phyloP scores from a whole-genome alignment of 2,329 filamentous ascomycete species.

The Fusarium succisae region DNA sequence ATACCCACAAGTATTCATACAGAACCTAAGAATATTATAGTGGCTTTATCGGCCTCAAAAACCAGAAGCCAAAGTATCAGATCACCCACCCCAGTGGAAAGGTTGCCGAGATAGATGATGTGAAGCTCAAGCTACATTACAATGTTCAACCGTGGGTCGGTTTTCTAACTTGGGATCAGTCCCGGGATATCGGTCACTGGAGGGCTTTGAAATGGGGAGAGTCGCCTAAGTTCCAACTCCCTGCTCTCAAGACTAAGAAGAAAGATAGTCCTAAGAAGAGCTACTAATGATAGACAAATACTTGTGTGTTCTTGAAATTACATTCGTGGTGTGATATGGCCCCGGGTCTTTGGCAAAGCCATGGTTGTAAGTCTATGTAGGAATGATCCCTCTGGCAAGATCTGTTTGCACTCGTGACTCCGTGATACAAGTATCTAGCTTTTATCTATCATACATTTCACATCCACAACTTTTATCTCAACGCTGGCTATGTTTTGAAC shows the following conservation, averaged over 20 bases:
- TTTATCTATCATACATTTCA: slow-evolving; percentile 37
- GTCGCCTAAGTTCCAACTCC: slow-evolving; percentile 72
- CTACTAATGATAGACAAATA: slow-evolving; percentile 15
- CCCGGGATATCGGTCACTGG: slow-evolving; percentile 68
- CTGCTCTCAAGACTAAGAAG: slow-evolving; percentile 70
- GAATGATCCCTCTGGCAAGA: not conserved
- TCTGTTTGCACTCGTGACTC: slow-evolving; percentile 34
- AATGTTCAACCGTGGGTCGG: slow-evolving; percentile 99
- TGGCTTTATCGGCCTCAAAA: slow-evolving; percentile 79
- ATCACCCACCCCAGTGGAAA: slow-evolving; percentile 89
- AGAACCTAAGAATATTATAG: slow-evolving; percentile 49
- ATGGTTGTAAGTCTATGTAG: not conserved
- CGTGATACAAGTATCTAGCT: slow-evolving; percentile 35
- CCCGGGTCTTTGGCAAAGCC: slow-evolving; percentile 25
- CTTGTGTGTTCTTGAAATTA: not conserved
- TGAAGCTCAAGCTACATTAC: slow-evolving; percentile 85
- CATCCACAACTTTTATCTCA: slow-evolving; percentile 6
- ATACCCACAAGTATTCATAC: not conserved
- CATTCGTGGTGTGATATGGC: slow-evolving; percentile 24
- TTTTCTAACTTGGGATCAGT: slow-evolving; percentile 80
- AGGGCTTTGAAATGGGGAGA: slow-evolving; percentile 70
- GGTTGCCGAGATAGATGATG: slow-evolving; percentile 77
- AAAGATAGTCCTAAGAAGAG: slow-evolving; percentile 41
- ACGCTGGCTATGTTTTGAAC: slow-evolving; percentile 4
- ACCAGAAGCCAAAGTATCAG: slow-evolving; percentile 95